phyloP scores from a whole-genome alignment of 75 land plant species.

The Selaginella moellendorffii region DNA sequence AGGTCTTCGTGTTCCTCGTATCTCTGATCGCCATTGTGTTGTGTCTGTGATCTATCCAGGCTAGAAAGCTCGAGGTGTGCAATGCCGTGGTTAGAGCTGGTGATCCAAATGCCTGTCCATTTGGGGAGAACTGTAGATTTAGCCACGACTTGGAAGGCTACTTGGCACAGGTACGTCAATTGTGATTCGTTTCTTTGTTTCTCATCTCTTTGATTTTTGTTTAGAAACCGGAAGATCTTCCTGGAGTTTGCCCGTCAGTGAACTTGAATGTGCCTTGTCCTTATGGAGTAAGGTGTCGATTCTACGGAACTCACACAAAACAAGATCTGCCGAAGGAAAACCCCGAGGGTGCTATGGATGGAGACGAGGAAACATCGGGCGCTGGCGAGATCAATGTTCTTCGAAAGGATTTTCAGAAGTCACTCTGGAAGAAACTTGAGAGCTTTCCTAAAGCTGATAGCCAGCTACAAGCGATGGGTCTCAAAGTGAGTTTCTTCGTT shows the following conservation, averaged over 20 bases:
- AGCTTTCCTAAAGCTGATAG: constrained; percentile 63
- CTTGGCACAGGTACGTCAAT: no score
- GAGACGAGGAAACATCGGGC: constrained; percentile 12
- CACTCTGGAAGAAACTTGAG: constrained; percentile 73
- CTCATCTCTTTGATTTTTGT: not conserved
- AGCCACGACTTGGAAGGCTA: no score
- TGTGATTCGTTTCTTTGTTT: no score
- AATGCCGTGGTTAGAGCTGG: constrained; percentile 55
- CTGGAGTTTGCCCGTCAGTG: constrained; percentile 61
- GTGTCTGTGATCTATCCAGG: constrained; percentile 28
- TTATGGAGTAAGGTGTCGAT: constrained; percentile 63
- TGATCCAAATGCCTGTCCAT: constrained; percentile 45
- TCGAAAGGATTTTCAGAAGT: constrained; percentile 67
- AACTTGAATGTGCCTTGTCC: constrained; percentile 35
- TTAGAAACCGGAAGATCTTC: constrained; percentile 80
- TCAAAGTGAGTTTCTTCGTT: constrained; percentile 31
- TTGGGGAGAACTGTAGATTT: constrained; percentile 36
- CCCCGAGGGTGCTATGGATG: not conserved
- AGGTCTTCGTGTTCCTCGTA: not conserved
- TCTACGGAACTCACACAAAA: constrained; percentile 42
- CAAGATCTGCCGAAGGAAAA: constrained; percentile 13
- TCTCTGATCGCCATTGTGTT: not conserved
- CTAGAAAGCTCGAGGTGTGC: constrained; percentile 63
- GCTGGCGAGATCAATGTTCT: constrained; percentile 53
- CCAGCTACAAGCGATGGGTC: constrained; percentile 50